Conservation (phyloP, 1,284 basidiomycete species). For the Meripilus lineatus region DNA sequence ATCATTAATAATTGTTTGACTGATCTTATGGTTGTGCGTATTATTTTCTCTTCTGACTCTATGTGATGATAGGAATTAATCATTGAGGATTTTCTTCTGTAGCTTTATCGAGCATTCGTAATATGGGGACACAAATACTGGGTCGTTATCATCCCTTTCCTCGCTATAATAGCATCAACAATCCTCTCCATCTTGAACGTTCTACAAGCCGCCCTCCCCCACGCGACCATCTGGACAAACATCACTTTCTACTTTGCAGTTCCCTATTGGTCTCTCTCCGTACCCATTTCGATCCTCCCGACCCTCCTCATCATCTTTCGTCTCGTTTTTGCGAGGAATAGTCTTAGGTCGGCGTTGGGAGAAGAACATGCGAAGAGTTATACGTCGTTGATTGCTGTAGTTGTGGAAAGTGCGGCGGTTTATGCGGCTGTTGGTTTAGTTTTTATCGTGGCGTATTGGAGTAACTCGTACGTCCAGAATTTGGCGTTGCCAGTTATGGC, state of each 20-base stretch:
- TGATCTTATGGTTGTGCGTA: no score
- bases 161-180: no score
- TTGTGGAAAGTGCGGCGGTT: slow-evolving; percentile 3
- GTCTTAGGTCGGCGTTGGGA: background rate
- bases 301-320: slow-evolving; percentile 7
- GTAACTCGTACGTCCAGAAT: background rate
- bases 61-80: no score
- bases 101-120: no score
- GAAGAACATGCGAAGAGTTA: background rate
- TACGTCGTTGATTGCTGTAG: background rate
- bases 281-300: slow-evolving; percentile 7
- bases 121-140: no score
- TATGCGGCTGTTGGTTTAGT: background rate
- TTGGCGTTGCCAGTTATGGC: background rate
- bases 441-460: slow-evolving; percentile 2
- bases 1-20: no score
- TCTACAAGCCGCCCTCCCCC: slow-evolving; percentile 4
- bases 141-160: no score
- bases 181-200: slow-evolving; percentile 1
- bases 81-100: no score
- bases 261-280: slow-evolving; percentile 8
- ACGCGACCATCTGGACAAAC: slow-evolving; percentile 5
- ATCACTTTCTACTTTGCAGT: slow-evolving; percentile 8
- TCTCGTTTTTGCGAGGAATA: slow-evolving; percentile 2
- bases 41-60: no score